These are phyloP conservation scores for Alisma plantagoaquatica DNA, from an alignment of 106 monocot species.

Conservation along the genomic window DNA sequence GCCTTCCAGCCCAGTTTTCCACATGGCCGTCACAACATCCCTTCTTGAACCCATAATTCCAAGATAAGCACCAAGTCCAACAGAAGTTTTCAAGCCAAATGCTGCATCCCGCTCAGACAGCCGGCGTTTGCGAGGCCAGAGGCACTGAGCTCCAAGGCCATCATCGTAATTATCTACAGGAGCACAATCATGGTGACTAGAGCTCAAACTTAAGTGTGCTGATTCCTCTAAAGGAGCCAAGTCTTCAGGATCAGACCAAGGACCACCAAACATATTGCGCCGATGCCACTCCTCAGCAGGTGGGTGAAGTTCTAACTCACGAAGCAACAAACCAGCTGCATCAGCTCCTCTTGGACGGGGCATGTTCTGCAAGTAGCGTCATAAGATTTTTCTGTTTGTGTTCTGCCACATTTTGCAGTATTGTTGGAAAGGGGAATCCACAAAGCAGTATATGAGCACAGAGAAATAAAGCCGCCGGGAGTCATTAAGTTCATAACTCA, in stretches of 20 bases:
- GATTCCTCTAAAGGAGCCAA: conserved; percentile 52
- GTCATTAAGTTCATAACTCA: too few species aligned
- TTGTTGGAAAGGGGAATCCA: too few species aligned
- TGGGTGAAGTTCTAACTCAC: conserved; percentile 92
- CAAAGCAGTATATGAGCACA: too few species aligned
- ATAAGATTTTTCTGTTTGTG: too few species aligned
- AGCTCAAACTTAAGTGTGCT: conserved; percentile 17
- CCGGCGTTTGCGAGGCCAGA: conserved; percentile 93
- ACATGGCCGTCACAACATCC: conserved; percentile 83
- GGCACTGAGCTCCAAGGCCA: conserved; percentile 27
- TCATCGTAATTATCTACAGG: conserved; percentile 16
- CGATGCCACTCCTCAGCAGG: conserved; percentile 99
- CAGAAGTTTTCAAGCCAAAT: conserved; percentile 93
- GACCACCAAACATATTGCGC: conserved; percentile 99
- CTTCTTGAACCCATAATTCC: conserved; percentile 98
- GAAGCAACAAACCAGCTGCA: conserved; percentile 93
- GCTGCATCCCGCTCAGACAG: conserved; percentile 97
- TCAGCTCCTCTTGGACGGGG: conserved; percentile 97
- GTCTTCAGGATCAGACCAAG: conserved; percentile 95
- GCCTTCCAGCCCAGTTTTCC: conserved; percentile 91
- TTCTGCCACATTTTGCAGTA: too few species aligned
- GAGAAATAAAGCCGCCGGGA: too few species aligned
- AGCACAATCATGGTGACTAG: conserved; percentile 1
- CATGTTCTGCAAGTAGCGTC: conserved; percentile 75
- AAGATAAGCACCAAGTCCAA: conserved; percentile 82